Base-by-base conservation (phyloP, 2,329 filamentous ascomycete species). In the Cladophialophora psammophila region DNA sequence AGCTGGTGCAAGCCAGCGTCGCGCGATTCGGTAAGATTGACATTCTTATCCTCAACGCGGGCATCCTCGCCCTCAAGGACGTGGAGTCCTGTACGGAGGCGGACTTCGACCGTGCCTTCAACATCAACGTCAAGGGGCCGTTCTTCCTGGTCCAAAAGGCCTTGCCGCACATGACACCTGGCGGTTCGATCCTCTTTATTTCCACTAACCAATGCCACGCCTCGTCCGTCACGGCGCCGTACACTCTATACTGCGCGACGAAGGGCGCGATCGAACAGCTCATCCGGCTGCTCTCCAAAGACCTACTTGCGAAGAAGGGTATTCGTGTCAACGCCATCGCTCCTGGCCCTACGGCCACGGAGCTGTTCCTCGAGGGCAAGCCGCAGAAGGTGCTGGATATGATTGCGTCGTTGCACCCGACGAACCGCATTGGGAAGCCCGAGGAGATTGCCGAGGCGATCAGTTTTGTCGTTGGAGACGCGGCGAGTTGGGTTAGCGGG, bases 241-340 rank as follows among this genome's bases (percentile, higher is more conserved):
- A 87, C 69, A 77, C 84, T 15, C 78, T 86, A 8, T 89, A 89
- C 73, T 79, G 79, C 8, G 78, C 82, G 0, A 86, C 83, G 54
- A 89, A 89, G 73, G 87, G 85, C 57, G 85, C 86, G 7, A 80
- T 89, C 50, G 86, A 89, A 74, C 85, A 88, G 74, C 83, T 88
- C 78, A 82, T 82, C 0, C 81, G 85, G 9, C 76, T 83, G 2
- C 75, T 88, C 66, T 80, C 83, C 52, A 88, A 87, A 74, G 85
- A 87, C 60, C 80, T 88, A 20, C 61, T 56, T 32, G 63, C 66
- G 10, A 66, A 57, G 34, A 83, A 81, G 71, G 82, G 82, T 1
- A 85, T 88, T 73, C 76, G 71, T 12, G 84, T 86, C 13, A 86
- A 87, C 70, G 78, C 78, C 10, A 74, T 86, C 13, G 81, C 84